Conservation (phyloP, 148 eudicot species). For the Drosera capensis region DNA sequence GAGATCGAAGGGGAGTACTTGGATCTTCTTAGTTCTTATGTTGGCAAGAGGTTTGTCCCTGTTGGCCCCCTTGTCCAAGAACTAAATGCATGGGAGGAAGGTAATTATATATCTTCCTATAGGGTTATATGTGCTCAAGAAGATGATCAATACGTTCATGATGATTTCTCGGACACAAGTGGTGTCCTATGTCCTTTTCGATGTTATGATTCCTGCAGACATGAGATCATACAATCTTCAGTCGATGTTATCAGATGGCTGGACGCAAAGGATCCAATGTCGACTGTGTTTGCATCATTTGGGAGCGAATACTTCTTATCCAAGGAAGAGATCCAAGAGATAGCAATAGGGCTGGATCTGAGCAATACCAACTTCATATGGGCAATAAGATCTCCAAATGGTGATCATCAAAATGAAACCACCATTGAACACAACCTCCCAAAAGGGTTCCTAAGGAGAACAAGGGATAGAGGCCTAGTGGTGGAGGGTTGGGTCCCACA, state of each 20-base stretch:
- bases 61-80: constrained; percentile 5
- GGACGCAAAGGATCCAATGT: constrained; percentile 7
- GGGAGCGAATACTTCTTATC: constrained; percentile 19
- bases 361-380: constrained; percentile 19
- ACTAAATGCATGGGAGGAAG: not conserved
- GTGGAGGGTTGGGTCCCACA: constrained; percentile 26
- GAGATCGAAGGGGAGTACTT: constrained; percentile 7
- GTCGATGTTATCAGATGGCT: constrained; percentile 17
- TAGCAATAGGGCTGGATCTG: constrained; percentile 19
- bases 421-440: constrained; percentile 11
- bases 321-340: constrained; percentile 15
- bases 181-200: too few species aligned
- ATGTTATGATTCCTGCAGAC: too few species aligned
- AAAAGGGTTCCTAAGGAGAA: constrained; percentile 11
- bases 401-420: constrained; percentile 4
- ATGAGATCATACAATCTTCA: too few species aligned
- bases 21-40: not conserved
- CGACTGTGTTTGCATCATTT: constrained; percentile 20
- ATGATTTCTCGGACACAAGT: too few species aligned
- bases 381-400: constrained; percentile 14
- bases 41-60: constrained; percentile 3
- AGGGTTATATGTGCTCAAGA: too few species aligned
- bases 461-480: constrained; percentile 12
- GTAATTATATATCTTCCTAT: not conserved
- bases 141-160: too few species aligned